A percentile compares a stretch with the other conserved stretches of the same genome.
Evolutionary conservation across 352 stramenopile species (phyloP).

Genomic region (Aphanomyces cochlioides): DNA sequence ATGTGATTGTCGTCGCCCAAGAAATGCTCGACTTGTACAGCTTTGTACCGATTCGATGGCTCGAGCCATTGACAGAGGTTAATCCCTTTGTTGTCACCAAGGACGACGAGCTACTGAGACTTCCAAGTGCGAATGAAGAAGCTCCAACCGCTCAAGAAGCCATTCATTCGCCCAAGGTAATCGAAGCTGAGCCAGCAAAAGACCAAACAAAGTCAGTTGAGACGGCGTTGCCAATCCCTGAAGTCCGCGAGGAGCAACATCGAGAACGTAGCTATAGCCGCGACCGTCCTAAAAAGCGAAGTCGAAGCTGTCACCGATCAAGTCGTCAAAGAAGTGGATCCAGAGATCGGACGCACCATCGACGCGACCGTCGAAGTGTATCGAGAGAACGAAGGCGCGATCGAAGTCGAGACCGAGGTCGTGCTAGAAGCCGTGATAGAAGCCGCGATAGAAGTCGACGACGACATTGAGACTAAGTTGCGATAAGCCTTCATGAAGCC

Average conservation of each 20-base stretch:
- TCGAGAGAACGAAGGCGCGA: background rate
- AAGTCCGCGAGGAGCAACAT: too few species aligned
- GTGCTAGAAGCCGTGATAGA: background rate
- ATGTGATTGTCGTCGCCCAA: constrained; percentile 48
- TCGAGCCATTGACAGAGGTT: constrained; percentile 64
- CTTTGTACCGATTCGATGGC: constrained; percentile 53
- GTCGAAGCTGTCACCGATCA: constrained; percentile 31
- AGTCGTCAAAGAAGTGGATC: constrained; percentile 25
- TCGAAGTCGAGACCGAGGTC: constrained; percentile 3
- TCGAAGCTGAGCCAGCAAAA: too few species aligned
- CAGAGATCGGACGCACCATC: background rate
- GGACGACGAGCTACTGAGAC: constrained; percentile 21
- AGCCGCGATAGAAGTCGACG: constrained; percentile 11
- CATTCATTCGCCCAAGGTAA: too few species aligned
- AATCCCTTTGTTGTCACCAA: constrained; percentile 52
- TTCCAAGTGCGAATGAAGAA: too few species aligned
- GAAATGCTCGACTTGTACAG: constrained; percentile 64
- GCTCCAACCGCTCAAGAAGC: too few species aligned
- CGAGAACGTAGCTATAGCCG: too few species aligned
- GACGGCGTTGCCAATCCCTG: too few species aligned
- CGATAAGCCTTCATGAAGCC: background rate
- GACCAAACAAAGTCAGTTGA: too few species aligned
- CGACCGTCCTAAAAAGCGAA: constrained; percentile 4
- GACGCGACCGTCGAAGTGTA: constrained; percentile 16
- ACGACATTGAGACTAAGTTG: background rate